Conservation (phyloP, 805 yeast species). For the Kregervanrija pseudodelftensis region DNA sequence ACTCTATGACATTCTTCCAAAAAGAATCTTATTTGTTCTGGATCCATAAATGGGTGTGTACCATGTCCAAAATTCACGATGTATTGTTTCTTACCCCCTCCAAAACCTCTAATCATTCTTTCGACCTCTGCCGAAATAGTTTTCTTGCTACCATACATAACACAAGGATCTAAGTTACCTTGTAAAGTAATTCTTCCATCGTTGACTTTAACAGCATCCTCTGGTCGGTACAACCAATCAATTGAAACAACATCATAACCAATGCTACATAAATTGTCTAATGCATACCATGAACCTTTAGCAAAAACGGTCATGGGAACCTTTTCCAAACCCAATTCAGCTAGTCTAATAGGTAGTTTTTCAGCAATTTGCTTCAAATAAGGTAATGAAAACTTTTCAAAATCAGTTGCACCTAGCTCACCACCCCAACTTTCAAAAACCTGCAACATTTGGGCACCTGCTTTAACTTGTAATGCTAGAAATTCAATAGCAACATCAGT, state of each 20-base stretch:
- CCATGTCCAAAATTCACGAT: conserved; percentile 97
- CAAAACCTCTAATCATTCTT: conserved; percentile 83
- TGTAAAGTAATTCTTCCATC: conserved; percentile 78
- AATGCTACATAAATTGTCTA: conserved; percentile 71
- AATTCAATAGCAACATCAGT: conserved; percentile 90
- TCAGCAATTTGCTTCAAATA: conserved; percentile 71
- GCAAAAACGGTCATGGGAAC: conserved; percentile 90
- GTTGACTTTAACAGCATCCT: conserved; percentile 69
- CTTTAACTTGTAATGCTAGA: conserved; percentile 87
- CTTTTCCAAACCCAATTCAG: conserved; percentile 65
- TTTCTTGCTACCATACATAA: conserved; percentile 84
- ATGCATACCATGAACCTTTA: conserved; percentile 96
- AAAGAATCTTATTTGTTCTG: conserved; percentile 80
- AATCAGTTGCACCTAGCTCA: conserved; percentile 86
- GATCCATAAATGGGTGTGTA: conserved; percentile 96
- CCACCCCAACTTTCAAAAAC: conserved; percentile 98
- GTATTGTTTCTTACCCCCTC: conserved; percentile 89
- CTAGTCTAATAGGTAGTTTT: conserved; percentile 59
- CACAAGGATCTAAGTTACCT: conserved; percentile 95
- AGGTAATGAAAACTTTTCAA: conserved; percentile 82
- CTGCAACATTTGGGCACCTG: conserved; percentile 98
- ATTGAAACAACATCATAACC: conserved; percentile 86
- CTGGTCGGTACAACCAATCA: conserved; percentile 87
- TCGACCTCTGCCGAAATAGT: conserved; percentile 74
- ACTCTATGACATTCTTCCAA: conserved; percentile 47